phyloP scores from a whole-genome alignment of 495 filamentous ascomycete genomes.

The Aspergillus biplanus region DNA sequence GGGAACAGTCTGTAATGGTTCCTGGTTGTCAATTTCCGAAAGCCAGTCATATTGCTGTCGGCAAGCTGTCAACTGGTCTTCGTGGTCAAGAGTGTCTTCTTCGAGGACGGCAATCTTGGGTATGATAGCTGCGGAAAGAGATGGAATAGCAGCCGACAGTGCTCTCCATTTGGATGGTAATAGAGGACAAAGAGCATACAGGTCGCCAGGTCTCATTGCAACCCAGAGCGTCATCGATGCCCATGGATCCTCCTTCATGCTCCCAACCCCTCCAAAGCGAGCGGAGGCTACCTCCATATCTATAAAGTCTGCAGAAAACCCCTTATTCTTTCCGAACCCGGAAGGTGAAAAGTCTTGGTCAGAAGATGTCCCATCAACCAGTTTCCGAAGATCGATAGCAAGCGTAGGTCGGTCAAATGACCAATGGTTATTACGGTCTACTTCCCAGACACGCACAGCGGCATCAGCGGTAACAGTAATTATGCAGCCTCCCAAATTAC shows the following conservation, averaged over 20 bases:
- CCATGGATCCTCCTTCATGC: constrained; percentile 73
- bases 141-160: constrained; percentile 73
- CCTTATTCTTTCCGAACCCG: constrained; percentile 69
- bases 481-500: constrained; percentile 59
- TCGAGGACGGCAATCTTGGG: constrained; percentile 64
- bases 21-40: constrained; percentile 77
- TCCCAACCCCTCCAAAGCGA: constrained; percentile 73
- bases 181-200: constrained; percentile 89
- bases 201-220: constrained; percentile 83
- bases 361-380: constrained; percentile 74
- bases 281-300: constrained; percentile 90
- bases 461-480: constrained; percentile 87
- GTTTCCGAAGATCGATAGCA: constrained; percentile 78
- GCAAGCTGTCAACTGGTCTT: constrained; percentile 49
- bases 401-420: constrained; percentile 82
- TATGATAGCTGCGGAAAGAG: constrained; percentile 73
- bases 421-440: constrained; percentile 76
- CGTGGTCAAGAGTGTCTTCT: constrained; percentile 59
- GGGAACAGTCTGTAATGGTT: constrained; percentile 49
- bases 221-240: constrained; percentile 90
- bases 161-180: constrained; percentile 81
- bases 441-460: constrained; percentile 84
- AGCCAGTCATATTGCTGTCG: constrained; percentile 83
- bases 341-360: constrained; percentile 78
- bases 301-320: constrained; percentile 79